Evolutionary conservation across 176 grass and related monocot species (phyloP), one percentile per base, ranked within the genome.

Genomic region (Panicum miliaceum): DNA sequence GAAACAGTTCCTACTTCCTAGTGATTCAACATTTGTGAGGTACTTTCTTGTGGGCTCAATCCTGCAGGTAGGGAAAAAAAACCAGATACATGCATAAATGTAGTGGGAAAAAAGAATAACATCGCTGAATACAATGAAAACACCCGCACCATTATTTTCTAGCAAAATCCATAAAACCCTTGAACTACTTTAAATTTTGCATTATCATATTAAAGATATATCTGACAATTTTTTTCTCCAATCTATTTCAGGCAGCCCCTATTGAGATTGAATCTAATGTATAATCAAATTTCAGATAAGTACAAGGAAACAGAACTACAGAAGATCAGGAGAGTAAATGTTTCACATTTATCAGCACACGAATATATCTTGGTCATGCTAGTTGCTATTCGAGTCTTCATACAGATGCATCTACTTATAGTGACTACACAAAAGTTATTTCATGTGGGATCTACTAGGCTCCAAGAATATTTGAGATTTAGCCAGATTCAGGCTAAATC

Each of bases 51-150:
- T 32, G 3, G 47, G 12, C 32, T 73, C 47, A 40, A 50, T 64
- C 69, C 81, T 83, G 29, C 81, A 38, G 59, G 9, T 8, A 25
- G 29, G 62, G 37, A 71, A 71, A 82, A 82, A 71, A 73, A 20
- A 9, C n/a, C 8, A 61, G 36, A 4, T 42, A 43, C 34, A 84
- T 57, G 47, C 20, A 9, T 43, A 23, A 66, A 68, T 45, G 23
- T 12, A 18, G 14, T 16, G 11, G 18, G 7, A 26, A 85, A 7
- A 7, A 58, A n/a, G 12, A 43, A 43, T 25, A 57, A 35, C 61
- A 65, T 65, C 1, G 8, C 45, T 75, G 43, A 45, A 64, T 60
- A 56, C 9, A 27, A 63, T 26, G 32, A 35, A 75, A 75, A 52
- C 15, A 9, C 1, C 12, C 29, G 1, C 32, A 13, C 3, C 15